A percentile compares a stretch with the other conserved stretches of the same genome.
These are phyloP conservation scores for Tarenaya hassleriana DNA, from an alignment of 345 rosid genomes.

Conservation along the genomic window DNA sequence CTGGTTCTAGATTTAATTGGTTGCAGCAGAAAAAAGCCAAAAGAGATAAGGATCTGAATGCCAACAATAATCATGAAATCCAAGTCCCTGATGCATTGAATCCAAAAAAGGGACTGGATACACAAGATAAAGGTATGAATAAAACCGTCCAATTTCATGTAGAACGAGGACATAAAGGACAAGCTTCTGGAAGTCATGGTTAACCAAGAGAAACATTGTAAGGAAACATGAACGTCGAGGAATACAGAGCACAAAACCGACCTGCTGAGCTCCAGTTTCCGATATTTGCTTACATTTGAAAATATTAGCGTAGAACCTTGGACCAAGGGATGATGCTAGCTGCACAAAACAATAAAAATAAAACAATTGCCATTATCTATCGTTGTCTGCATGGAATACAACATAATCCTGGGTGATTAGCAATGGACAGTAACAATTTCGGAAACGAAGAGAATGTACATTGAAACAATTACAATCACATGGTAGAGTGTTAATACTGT, in stretches of 20 bases:
- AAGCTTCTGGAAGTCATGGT: conserved; percentile 8
- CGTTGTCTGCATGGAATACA: too few relatives aligned
- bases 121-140: too few relatives aligned
- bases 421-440: too few relatives aligned
- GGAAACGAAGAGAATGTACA: too few relatives aligned
- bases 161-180: not conserved
- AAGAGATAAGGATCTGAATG: too few relatives aligned
- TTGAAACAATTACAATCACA: too few relatives aligned
- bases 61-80: not conserved
- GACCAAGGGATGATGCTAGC: conserved; percentile 98
- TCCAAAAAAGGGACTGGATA: too few relatives aligned
- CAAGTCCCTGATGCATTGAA: too few relatives aligned
- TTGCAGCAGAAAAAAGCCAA: too few relatives aligned
- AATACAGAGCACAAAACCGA: conserved; percentile 20
- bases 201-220: conserved; percentile 5
- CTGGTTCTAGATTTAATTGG: not conserved
- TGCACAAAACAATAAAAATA: conserved; percentile 29
- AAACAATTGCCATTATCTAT: conserved; percentile 1
- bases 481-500: too few relatives aligned
- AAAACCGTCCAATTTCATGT: too few relatives aligned
- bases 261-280: conserved; percentile 99
- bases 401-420: too few relatives aligned
- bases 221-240: conserved; percentile 14
- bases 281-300: conserved; percentile 97
- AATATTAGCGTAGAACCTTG: conserved; percentile 85